phyloP scores from a whole-genome alignment of 2,329 filamentous ascomycete species.

The Diplodia mutila region DNA sequence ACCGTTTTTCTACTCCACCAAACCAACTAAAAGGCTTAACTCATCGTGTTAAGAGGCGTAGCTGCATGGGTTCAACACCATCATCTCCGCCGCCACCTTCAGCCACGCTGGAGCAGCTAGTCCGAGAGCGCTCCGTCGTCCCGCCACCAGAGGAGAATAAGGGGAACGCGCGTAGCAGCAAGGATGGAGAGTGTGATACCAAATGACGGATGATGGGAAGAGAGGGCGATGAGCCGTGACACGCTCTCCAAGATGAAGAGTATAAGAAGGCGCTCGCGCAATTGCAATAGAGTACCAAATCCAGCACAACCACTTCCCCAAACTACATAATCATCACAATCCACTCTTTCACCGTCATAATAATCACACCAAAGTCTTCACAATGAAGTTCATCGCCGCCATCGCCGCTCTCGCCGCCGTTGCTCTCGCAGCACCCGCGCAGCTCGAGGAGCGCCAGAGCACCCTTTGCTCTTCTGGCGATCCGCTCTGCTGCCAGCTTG shows the following conservation, averaged over 20 bases:
- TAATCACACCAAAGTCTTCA: background rate
- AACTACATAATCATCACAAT: background rate
- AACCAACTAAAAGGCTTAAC: background rate
- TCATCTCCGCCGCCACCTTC: constrained; percentile 3
- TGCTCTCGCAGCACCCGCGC: constrained; percentile 68
- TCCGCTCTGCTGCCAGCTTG: constrained; percentile 22
- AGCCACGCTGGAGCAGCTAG: background rate
- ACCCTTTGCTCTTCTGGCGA: constrained; percentile 15
- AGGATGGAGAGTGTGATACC: background rate
- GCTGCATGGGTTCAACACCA: constrained; percentile 11
- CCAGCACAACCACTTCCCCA: background rate
- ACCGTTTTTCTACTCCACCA: background rate
- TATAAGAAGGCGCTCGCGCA: constrained; percentile 10
- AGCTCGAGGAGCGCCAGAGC: constrained; percentile 6
- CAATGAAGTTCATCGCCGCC: constrained; percentile 9
- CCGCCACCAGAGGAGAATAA: background rate
- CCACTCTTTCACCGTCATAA: background rate
- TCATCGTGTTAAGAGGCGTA: background rate
- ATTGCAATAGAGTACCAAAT: background rate
- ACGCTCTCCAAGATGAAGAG: background rate
- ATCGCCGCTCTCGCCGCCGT: constrained; percentile 90
- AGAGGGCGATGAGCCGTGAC: background rate
- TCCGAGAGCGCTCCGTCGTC: background rate
- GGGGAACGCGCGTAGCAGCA: constrained; percentile 1
- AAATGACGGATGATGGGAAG: background rate